Evolutionary conservation across 768 basidiomycete species (phyloP).

Genomic region (Collybia sordida): DNA sequence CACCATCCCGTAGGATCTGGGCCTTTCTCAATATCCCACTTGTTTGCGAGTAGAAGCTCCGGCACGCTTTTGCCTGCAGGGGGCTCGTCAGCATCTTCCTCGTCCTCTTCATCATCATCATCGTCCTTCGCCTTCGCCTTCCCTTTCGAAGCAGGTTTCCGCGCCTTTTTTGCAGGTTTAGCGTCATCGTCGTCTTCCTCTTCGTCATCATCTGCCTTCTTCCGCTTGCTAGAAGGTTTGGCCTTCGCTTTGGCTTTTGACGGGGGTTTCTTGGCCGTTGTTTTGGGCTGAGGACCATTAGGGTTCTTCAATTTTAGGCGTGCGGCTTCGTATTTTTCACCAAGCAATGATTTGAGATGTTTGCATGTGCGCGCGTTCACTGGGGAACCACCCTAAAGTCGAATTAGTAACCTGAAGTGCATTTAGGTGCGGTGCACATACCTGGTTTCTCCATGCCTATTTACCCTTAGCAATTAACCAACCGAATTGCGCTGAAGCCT

Average conservation of each 20-base stretch:
- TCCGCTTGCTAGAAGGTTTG: slow-evolving; percentile 18
- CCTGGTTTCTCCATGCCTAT: slow-evolving; percentile 35
- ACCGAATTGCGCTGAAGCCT: not conserved
- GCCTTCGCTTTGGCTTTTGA: slow-evolving; percentile 15
- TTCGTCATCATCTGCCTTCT: slow-evolving; percentile 19
- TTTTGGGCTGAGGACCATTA: slow-evolving; percentile 24
- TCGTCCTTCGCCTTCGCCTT: slow-evolving; percentile 24
- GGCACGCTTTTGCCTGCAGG: slow-evolving; percentile 33
- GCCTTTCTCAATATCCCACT: slow-evolving; percentile 55
- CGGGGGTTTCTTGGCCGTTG: slow-evolving; percentile 17
- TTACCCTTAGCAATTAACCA: not conserved
- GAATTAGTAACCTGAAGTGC: not conserved
- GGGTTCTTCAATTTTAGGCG: slow-evolving; percentile 44
- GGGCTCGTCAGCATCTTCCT: slow-evolving; percentile 27
- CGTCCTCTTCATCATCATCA: slow-evolving; percentile 29
- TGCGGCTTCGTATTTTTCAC: slow-evolving; percentile 46
- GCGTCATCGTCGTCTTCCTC: slow-evolving; percentile 12
- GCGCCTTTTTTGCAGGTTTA: slow-evolving; percentile 10
- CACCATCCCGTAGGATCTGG: slow-evolving; percentile 59
- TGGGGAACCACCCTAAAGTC: slow-evolving; percentile 27
- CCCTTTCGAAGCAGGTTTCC: slow-evolving; percentile 11
- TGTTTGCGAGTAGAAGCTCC: slow-evolving; percentile 51
- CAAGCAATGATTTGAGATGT: slow-evolving; percentile 42
- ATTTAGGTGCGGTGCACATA: not conserved
- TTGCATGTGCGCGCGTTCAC: slow-evolving; percentile 50